Evolutionary conservation across 2,329 filamentous ascomycete genomes (phyloP).

Genomic region (Graphiopsis chlorocephala): DNA sequence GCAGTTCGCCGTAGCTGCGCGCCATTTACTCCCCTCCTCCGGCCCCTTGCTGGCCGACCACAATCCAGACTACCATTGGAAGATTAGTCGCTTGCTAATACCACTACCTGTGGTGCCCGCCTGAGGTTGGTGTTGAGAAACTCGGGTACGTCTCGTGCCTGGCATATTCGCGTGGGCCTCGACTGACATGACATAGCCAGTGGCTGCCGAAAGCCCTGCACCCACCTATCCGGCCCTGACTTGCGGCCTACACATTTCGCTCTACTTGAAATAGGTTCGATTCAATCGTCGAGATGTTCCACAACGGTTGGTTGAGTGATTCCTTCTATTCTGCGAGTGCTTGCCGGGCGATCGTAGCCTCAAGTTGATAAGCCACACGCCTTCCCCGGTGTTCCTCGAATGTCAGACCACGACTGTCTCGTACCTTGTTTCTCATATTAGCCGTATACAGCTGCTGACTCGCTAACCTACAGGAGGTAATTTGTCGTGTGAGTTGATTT

Average conservation of each 20-base stretch:
- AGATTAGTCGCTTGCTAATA: constrained; percentile 22
- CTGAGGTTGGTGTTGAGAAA: constrained; percentile 19
- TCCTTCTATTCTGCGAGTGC: constrained; percentile 5
- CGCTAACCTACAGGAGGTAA: constrained; percentile 15
- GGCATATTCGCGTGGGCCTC: constrained; percentile 29
- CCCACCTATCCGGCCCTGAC: constrained; percentile 28
- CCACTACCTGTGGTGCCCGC: constrained; percentile 20
- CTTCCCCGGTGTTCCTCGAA: constrained; percentile 15
- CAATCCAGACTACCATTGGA: constrained; percentile 29
- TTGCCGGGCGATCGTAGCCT: background rate
- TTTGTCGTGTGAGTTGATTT: constrained; percentile 23
- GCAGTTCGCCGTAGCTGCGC: constrained; percentile 16
- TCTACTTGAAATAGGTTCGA: constrained; percentile 23
- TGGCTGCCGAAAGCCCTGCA: constrained; percentile 24
- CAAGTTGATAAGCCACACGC: constrained; percentile 31
- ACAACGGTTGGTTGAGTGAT: constrained; percentile 31
- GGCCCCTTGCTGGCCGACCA: constrained; percentile 30
- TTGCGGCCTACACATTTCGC: constrained; percentile 22
- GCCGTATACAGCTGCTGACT: constrained; percentile 6
- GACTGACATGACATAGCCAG: constrained; percentile 26
- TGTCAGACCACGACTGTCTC: background rate
- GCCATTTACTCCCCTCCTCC: background rate
- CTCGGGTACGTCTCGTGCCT: constrained; percentile 29
- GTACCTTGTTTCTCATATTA: background rate
- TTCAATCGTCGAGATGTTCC: constrained; percentile 26